phyloP scores from a whole-genome alignment of 257 asterid genomes.

The Coffea canephora region DNA sequence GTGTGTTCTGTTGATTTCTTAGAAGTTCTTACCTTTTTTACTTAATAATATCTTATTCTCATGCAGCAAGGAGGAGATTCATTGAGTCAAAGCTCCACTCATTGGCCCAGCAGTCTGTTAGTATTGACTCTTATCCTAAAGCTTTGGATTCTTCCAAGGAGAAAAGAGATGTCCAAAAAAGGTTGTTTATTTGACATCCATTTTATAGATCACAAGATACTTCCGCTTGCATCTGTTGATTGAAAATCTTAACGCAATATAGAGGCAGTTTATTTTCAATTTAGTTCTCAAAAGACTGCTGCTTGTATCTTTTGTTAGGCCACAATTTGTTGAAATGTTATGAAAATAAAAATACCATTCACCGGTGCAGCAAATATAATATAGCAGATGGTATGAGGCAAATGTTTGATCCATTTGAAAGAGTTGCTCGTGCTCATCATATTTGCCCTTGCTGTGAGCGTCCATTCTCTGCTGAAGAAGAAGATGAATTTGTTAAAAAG shows the following conservation, averaged over 20 bases:
- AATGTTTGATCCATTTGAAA: slow-evolving; percentile 75
- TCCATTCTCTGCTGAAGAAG: slow-evolving; percentile 83
- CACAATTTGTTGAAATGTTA: too few relatives aligned
- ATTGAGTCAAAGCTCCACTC: slow-evolving; percentile 80
- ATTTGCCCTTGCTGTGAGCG: slow-evolving; percentile 92
- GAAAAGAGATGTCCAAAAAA: slow-evolving; percentile 58
- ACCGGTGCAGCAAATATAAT: slow-evolving; percentile 57
- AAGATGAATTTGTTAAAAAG: slow-evolving; percentile 86
- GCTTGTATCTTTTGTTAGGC: neutral
- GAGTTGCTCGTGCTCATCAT: slow-evolving; percentile 86
- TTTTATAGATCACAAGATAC: neutral
- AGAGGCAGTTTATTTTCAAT: neutral
- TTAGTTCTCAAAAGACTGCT: slow-evolving; percentile 1
- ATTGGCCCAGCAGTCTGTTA: slow-evolving; percentile 58
- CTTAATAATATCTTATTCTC: neutral
- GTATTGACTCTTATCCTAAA: slow-evolving; percentile 59
- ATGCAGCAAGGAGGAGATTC: slow-evolving; percentile 75
- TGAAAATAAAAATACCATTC: neutral
- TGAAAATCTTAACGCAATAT: neutral
- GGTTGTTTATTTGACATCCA: slow-evolving; percentile 39
- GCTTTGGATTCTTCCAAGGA: slow-evolving; percentile 61
- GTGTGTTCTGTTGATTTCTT: neutral
- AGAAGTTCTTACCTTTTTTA: neutral
- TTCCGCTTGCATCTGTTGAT: neutral
- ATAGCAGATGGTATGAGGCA: slow-evolving; percentile 63